These are phyloP conservation scores for Ceratocystis colombiana DNA, from an alignment of 2,329 filamentous ascomycete genomes.

Conservation along the genomic window DNA sequence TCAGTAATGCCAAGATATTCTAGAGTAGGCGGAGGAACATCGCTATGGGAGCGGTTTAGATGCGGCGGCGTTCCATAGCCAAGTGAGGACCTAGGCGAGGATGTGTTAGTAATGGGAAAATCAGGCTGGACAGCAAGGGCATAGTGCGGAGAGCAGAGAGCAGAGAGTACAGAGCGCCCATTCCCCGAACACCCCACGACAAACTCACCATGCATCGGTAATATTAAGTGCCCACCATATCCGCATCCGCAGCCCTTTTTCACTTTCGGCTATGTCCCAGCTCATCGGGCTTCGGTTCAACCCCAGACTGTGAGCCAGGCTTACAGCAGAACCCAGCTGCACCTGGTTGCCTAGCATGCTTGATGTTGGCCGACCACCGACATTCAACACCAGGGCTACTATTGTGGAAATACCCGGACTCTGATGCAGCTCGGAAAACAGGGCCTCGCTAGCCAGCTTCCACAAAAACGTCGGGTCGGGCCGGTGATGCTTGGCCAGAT, in stretches of 20 bases:
- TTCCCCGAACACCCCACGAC: background rate
- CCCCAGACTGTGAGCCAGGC: constrained; percentile 45
- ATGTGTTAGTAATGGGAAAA: background rate
- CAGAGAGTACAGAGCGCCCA: no score
- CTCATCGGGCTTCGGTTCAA: constrained; percentile 43
- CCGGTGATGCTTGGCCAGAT: constrained; percentile 38
- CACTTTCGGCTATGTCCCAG: constrained; percentile 44
- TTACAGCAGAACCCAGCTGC: constrained; percentile 41
- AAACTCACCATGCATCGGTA: constrained; percentile 44
- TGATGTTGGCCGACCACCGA: constrained; percentile 50
- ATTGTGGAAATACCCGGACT: constrained; percentile 50
- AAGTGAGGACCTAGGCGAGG: constrained; percentile 38
- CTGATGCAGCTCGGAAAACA: constrained; percentile 50
- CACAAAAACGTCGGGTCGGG: constrained; percentile 52
- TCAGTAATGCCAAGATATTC: constrained; percentile 32
- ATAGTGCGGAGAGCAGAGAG: background rate
- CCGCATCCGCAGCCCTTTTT: constrained; percentile 43
- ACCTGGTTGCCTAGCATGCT: constrained; percentile 49
- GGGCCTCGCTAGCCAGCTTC: constrained; percentile 50
- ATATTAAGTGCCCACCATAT: constrained; percentile 49
- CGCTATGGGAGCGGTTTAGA: constrained; percentile 38
- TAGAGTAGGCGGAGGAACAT: constrained; percentile 38
- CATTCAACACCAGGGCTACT: constrained; percentile 47
- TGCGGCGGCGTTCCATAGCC: constrained; percentile 45
- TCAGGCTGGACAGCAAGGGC: background rate